These are phyloP conservation scores for Cladobotryum protrusum DNA, from an alignment of 2,329 filamentous ascomycete species.

Conservation along the genomic window DNA sequence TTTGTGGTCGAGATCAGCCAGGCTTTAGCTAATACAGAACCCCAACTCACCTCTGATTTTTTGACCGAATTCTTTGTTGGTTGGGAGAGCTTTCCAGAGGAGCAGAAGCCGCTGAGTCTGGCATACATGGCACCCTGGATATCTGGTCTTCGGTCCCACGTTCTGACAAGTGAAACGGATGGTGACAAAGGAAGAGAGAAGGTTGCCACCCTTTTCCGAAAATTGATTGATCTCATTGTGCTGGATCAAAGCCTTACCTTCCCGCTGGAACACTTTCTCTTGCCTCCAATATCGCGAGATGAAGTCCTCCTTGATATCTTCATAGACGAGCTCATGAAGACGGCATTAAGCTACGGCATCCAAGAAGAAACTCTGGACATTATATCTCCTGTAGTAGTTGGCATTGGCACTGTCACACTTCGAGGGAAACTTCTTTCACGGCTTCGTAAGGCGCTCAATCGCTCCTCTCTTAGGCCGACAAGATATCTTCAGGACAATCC, in stretches of 20 bases:
- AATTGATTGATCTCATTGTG: constrained; percentile 59
- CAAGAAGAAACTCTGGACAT: constrained; percentile 55
- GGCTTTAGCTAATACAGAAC: constrained; percentile 55
- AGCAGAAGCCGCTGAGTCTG: constrained; percentile 60
- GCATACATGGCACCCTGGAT: constrained; percentile 68
- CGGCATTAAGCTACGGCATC: constrained; percentile 50
- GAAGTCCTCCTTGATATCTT: constrained; percentile 62
- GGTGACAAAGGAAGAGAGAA: constrained; percentile 62
- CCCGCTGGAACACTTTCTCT: constrained; percentile 58
- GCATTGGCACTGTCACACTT: constrained; percentile 59
- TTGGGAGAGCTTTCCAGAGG: constrained; percentile 63
- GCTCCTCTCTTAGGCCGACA: constrained; percentile 61
- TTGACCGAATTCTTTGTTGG: constrained; percentile 68
- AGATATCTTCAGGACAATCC: constrained; percentile 59
- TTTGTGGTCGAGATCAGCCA: constrained; percentile 63
- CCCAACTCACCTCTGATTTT: constrained; percentile 63
- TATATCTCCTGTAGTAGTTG: constrained; percentile 55
- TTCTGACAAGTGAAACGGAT: constrained; percentile 54
- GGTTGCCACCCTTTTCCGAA: constrained; percentile 56
- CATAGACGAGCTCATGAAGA: constrained; percentile 59
- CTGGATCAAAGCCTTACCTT: constrained; percentile 54
- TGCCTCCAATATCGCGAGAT: constrained; percentile 58
- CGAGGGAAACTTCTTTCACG: constrained; percentile 60
- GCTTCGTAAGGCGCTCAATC: constrained; percentile 60
- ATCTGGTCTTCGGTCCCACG: constrained; percentile 51